Percentiles rank a stretch among this genome's conserved stretches.
These are phyloP conservation scores for Inga oerstediana DNA, from an alignment of 306 rosid species.

Conservation along the genomic window DNA sequence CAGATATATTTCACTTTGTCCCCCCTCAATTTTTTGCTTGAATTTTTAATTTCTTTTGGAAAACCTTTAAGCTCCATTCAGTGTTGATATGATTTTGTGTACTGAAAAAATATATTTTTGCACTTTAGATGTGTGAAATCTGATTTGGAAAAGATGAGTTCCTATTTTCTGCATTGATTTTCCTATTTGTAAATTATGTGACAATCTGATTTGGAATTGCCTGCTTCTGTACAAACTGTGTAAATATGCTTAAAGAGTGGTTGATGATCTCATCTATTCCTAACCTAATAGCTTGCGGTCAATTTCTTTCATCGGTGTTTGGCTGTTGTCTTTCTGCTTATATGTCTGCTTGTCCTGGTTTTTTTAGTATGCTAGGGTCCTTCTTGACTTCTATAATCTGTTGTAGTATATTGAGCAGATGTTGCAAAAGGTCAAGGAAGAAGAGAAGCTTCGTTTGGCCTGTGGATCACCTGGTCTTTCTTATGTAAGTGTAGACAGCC, in stretches of 20 bases:
- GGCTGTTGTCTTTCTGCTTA: constrained; percentile 19
- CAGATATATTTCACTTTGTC: not conserved
- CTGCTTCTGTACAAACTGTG: constrained; percentile 6
- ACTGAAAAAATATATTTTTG: not conserved
- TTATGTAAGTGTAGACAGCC: constrained; percentile 49
- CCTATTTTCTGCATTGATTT: constrained; percentile 31
- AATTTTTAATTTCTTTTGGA: not conserved
- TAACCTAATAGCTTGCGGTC: constrained; percentile 19
- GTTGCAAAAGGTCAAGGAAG: constrained; percentile 62
- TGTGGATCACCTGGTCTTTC: constrained; percentile 56
- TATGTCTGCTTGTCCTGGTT: constrained; percentile 29
- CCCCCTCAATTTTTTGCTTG: not conserved
- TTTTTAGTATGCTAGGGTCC: constrained; percentile 36
- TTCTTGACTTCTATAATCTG: constrained; percentile 49
- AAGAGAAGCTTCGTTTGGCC: constrained; percentile 56
- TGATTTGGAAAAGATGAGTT: constrained; percentile 24
- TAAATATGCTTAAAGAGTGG: constrained; percentile 6
- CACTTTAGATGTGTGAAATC: constrained; percentile 13
- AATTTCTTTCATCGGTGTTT: not conserved
- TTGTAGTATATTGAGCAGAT: constrained; percentile 60
- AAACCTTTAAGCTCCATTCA: not conserved
- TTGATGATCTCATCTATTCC: constrained; percentile 29
- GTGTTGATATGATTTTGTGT: not conserved
- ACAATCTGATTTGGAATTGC: constrained; percentile 2
- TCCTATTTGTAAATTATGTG: not conserved